Percentiles rank a stretch among this genome's conserved stretches.
Evolutionary conservation across 805 yeast genomes (phyloP).

Genomic region (Kodamaea restingae): DNA sequence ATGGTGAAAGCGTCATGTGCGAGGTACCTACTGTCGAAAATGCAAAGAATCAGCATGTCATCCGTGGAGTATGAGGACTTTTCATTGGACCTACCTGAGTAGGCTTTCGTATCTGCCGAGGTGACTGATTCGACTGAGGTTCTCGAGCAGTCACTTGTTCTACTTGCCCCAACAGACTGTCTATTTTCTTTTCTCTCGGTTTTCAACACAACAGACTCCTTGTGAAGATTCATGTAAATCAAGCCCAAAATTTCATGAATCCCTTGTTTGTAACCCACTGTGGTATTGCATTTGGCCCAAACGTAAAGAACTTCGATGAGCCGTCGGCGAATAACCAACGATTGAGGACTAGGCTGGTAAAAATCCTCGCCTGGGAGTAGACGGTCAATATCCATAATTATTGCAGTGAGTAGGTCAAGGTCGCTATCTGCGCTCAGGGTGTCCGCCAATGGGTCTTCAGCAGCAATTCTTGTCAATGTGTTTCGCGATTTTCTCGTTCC

Average conservation of each 20-base stretch:
- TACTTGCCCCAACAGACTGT: conserved; percentile 5
- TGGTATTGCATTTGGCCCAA: conserved; percentile 48
- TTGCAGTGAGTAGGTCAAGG: conserved; percentile 36
- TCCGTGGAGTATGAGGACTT: conserved; percentile 15
- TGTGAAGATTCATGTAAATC: conserved; percentile 37
- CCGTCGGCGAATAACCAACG: conserved; percentile 21
- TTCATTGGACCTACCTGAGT: not conserved
- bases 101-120: no score
- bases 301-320: conserved; percentile 43
- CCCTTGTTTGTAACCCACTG: conserved; percentile 47
- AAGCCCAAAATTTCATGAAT: conserved; percentile 52
- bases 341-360: conserved; percentile 18
- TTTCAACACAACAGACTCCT: conserved; percentile 26
- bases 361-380: conserved; percentile 46
- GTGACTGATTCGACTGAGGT: no score
- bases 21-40: conserved; percentile 37
- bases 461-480: conserved; percentile 17
- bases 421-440: conserved; percentile 21
- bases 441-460: conserved; percentile 18
- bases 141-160: no score
- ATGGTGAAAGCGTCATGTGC: conserved; percentile 43
- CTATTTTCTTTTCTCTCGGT: conserved; percentile 8
- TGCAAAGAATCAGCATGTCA: conserved; percentile 33
- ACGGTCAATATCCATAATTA: conserved; percentile 50
- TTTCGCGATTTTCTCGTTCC: not conserved